phyloP scores from a whole-genome alignment of 2,329 filamentous ascomycete species.

The Aspergillus sp. region DNA sequence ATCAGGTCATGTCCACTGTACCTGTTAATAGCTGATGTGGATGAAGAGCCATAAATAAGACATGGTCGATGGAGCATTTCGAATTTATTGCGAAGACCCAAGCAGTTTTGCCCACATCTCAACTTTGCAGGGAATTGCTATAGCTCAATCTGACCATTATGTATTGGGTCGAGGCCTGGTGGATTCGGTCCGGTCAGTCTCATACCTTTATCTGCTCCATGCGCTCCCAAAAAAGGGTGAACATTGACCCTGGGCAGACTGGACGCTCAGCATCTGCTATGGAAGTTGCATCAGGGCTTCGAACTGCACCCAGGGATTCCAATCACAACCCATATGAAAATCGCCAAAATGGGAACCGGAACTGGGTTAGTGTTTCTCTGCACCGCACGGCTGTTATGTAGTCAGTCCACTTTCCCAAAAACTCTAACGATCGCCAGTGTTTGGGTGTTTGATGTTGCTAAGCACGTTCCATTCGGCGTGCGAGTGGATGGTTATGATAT shows the following conservation, averaged over 20 bases:
- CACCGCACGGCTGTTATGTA: no score
- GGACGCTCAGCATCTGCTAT: constrained; percentile 19
- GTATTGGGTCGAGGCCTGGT: neutral
- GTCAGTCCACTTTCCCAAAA: no score
- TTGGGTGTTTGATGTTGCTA: constrained; percentile 15
- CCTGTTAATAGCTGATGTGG: no score
- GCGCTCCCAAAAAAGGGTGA: neutral
- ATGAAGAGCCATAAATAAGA: no score
- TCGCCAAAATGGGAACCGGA: constrained; percentile 17
- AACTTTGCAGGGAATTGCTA: no score
- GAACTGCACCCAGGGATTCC: constrained; percentile 16
- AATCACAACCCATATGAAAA: constrained; percentile 10
- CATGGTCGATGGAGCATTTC: no score
- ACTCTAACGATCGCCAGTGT: constrained; percentile 5
- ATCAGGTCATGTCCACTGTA: no score
- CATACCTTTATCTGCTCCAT: no score
- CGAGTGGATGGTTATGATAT: constrained; percentile 20
- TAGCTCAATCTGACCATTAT: neutral
- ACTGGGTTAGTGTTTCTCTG: constrained; percentile 7
- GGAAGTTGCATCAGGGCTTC: constrained; percentile 15
- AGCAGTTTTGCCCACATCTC: no score
- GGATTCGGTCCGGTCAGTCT: constrained; percentile 1
- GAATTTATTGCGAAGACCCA: no score
- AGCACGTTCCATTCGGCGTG: constrained; percentile 8
- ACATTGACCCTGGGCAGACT: neutral